These are phyloP conservation scores for Yamadazyma insecticola DNA, from an alignment of 805 yeast species.

Conservation along the genomic window DNA sequence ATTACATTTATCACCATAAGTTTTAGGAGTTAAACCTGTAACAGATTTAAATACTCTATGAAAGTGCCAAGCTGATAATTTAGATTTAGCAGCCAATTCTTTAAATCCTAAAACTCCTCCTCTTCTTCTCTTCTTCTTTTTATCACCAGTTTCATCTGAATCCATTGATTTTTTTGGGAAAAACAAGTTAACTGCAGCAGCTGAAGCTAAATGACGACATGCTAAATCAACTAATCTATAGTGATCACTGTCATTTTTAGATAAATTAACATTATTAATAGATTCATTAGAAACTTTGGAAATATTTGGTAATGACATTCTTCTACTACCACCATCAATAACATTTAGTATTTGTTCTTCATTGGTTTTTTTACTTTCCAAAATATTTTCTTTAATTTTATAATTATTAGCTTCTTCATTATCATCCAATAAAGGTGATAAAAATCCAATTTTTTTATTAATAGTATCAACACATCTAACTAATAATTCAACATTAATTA, in stretches of 20 bases:
- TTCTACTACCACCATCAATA: constrained; percentile 15
- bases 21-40: constrained; percentile 83
- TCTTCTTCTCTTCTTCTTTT: constrained; percentile 50
- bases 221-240: constrained; percentile 68
- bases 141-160: constrained; percentile 10
- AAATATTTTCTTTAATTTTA: constrained; percentile 32
- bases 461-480: constrained; percentile 49
- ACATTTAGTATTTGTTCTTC: constrained; percentile 22
- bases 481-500: constrained; percentile 43
- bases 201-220: constrained; percentile 77
- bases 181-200: constrained; percentile 53
- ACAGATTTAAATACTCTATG: constrained; percentile 85
- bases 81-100: constrained; percentile 80
- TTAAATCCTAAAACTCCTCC: constrained; percentile 82
- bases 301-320: constrained; percentile 27
- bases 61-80: constrained; percentile 88
- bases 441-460: constrained; percentile 55
- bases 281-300: constrained; percentile 1
- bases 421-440: constrained; percentile 46
- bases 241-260: constrained; percentile 66
- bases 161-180: constrained; percentile 18
- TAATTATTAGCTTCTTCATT: constrained; percentile 36
- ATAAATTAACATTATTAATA: constrained; percentile 19
- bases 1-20: constrained; percentile 82
- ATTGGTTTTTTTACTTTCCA: constrained; percentile 19